Evolutionary conservation across 202 grass and related monocot genomes (phyloP), one percentile per base, ranked within the genome.

Genomic region (Zoysia matrella): DNA sequence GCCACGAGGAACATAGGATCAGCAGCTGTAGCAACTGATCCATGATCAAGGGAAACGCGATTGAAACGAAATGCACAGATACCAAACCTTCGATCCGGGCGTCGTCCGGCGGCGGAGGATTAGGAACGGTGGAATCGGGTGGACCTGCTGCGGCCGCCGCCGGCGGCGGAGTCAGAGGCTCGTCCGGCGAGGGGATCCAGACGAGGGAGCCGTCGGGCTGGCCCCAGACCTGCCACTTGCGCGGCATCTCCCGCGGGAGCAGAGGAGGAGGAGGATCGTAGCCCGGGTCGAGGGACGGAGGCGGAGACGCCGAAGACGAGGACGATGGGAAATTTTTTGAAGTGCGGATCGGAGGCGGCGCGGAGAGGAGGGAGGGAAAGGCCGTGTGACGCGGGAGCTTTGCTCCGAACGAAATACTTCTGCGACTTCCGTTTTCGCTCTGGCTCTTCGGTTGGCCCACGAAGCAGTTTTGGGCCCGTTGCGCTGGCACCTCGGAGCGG

Each of bases 211-310:
- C 88, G 61, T 93, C 92, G 14, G 86, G 53, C 8, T 82, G 48
- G 56, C 49, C 68, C 50, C 68, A 77, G 62, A 98, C 90, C 86
- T 85, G 88, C 95, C 95, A 98, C 80, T 58, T 86, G 8, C 54
- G 53, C 61, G 47, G 83, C 88, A 89, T 89, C 62, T 43, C 62
- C 15, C 2, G 67, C 1, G 0, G 65, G 15, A 36, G 30, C 30
- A 6, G 45, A 15, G 6, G 43, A 18, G 48, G 69, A 72, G 16
- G 15, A 9, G 69, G 11, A 51, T 8, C 39, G 79, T 0, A 2
- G 7, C 4, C 30, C 30, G 30, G 30, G 30, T 40, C 67, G 67
- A 48, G 55, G 12, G 30, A 47, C 22, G 7, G 12, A 12, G 7
- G 52, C 52, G 52, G 78, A 22, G 63, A 3, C 5, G 82, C 1